These are phyloP conservation scores for Naumovozyma castellii DNA, from an alignment of 805 yeast species.

Conservation along the genomic window DNA sequence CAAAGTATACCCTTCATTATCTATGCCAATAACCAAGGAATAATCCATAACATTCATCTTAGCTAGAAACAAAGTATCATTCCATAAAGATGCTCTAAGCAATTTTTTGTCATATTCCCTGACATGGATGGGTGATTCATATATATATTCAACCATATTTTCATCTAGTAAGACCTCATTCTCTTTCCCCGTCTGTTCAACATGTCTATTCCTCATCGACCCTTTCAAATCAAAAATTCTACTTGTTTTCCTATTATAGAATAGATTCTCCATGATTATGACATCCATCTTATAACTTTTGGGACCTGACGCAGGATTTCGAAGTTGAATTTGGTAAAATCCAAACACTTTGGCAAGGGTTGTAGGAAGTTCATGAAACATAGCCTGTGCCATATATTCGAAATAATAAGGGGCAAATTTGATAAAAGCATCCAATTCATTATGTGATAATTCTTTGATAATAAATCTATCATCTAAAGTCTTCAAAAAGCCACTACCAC, in stretches of 20 bases:
- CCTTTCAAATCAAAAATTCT: constrained; percentile 94
- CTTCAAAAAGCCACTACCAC: constrained; percentile 88
- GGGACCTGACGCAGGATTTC: constrained; percentile 59
- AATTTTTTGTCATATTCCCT: constrained; percentile 83
- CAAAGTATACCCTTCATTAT: constrained; percentile 52
- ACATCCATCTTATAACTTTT: constrained; percentile 80
- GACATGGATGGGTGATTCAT: constrained; percentile 90
- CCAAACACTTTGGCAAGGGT: constrained; percentile 93
- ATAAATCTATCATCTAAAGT: constrained; percentile 86
- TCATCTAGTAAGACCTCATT: constrained; percentile 93
- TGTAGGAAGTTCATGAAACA: constrained; percentile 90
- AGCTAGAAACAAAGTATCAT: constrained; percentile 86
- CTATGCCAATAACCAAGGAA: constrained; percentile 88
- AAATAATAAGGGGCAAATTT: constrained; percentile 95
- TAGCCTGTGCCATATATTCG: constrained; percentile 89
- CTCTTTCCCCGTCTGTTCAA: constrained; percentile 89
- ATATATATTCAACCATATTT: constrained; percentile 95
- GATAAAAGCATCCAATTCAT: constrained; percentile 87
- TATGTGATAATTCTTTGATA: constrained; percentile 76
- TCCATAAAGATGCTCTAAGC: constrained; percentile 82
- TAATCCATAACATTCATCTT: constrained; percentile 99
- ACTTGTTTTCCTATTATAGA: constrained; percentile 70
- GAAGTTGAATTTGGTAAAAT: constrained; percentile 84
- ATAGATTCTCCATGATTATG: constrained; percentile 89
- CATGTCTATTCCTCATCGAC: constrained; percentile 95